Evolutionary conservation across 2,329 filamentous ascomycete genomes (phyloP), one percentile per base, ranked within the genome.

Genomic region (Diaporthe vaccinii): DNA sequence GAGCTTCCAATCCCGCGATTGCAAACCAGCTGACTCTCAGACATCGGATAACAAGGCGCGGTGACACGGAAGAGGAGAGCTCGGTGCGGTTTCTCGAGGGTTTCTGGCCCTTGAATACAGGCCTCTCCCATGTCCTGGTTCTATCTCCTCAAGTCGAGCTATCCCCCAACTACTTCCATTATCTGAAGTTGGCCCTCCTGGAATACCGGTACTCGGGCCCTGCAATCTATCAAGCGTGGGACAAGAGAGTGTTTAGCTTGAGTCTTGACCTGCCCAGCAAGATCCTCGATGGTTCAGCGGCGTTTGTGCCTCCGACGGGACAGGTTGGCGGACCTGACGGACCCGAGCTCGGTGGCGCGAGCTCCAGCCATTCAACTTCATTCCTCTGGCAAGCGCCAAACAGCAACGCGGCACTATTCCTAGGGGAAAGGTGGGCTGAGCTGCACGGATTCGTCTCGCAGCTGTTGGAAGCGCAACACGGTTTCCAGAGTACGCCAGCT

Each of bases 311-410:
- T 79, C 88, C 87, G 74, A 51, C 76, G 81, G 76, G 25, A 44
- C 61, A 39, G 36, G 77, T 80, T 31, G 46, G 34, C 4, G 36
- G 31, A 10, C 49, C n/a, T n/a, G 68, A 61, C n/a, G 39, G 34
- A 14, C 34, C 41, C 20, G 51, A 49, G 15, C 53, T 69, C 14
- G 71, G 53, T n/a, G 22, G 39, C 25, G 10, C 46, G 2, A 28
- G 20, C 15, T 77, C 80, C 14, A 79, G 83, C 39, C 79, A 82
- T 7, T 68, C 84, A 7, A 89, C 90, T 0, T 88, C 93, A 0
- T 97, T 98, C 80, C 86, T 98, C 12, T 98, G 95, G 93, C 94
- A 98, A 83, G 91, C 92, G 2, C 96, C 96, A 7, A 94, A 92
- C 78, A 94, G 93, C 80, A 93, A 97, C 77, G 96, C 96, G 0